Evolutionary conservation across 208 protist species (phyloP), one percentile per base, ranked within the genome.

Genomic region (Trypanosoma theileri): DNA sequence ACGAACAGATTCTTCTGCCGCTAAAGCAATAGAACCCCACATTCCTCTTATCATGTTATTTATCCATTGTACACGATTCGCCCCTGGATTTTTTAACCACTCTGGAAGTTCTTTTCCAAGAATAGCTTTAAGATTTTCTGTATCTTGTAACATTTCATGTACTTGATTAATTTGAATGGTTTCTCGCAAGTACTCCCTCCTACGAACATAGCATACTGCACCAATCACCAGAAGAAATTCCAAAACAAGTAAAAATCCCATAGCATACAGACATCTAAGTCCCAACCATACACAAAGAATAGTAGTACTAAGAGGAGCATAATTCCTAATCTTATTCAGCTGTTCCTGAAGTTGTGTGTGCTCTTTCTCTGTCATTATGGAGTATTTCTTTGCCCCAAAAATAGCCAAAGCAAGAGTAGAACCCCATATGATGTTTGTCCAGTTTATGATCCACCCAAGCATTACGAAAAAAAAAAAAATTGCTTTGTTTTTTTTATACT

Each of bases 31-130:
- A 41, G 71, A 85, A 7, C 76, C 77, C 86, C 86, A 92, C 63
- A 92, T 57, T 51, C 75, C 66, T 17, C 24, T 61, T 35, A 92
- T 70, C 45, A 81, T 75, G 19, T 71, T 75, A 74, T 92, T 92
- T 24, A 92, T 46, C 80, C 80, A 92, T 73, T 82, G 77, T 35
- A 86, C 86, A 42, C 81, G 79, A 71, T 82, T 85, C 12, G 71
- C 71, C 58, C 75, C 89, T n/a, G 86, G 86, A 48, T 84, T 83
- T 26, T 72, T 79, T 7, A 92, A 72, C 86, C 86, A 92, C 73
- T 88, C 81, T 14, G 86, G 86, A 46, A 92, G 59, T 52, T 89
- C 71, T 13, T 71, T 70, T 16, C 83, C 83, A 13, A 92, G 62
- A 24, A 92, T 63, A 16, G 13, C 40, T 13, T 79, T 82, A 8